Evolutionary conservation across 2,329 filamentous ascomycete species (phyloP).

Genomic region (Clonostachys byssicola): DNA sequence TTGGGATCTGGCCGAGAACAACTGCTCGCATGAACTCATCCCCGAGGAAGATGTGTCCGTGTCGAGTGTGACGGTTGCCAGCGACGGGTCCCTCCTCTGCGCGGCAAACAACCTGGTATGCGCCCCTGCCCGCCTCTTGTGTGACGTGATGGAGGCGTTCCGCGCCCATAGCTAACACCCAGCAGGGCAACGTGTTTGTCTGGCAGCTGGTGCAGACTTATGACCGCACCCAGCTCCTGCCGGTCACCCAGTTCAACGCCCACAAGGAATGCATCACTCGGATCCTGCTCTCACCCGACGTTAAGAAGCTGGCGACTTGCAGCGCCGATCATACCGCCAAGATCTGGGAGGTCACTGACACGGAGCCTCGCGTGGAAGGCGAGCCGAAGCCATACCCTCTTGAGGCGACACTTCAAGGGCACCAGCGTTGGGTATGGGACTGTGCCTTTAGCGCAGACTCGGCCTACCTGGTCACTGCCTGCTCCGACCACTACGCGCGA

Average conservation of each 20-base stretch:
- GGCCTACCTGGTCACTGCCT: slow-evolving; percentile 89
- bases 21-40: slow-evolving; percentile 92
- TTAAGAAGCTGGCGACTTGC: slow-evolving; percentile 91
- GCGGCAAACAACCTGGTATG: slow-evolving; percentile 86
- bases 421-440: slow-evolving; percentile 97
- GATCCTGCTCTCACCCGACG: slow-evolving; percentile 86
- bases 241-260: slow-evolving; percentile 83
- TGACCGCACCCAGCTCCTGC: slow-evolving; percentile 79
- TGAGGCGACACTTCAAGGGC: slow-evolving; percentile 81
- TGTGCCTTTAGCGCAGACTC: slow-evolving; percentile 93
- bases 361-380: slow-evolving; percentile 41
- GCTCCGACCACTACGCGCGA: slow-evolving; percentile 87
- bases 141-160: background rate
- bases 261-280: slow-evolving; percentile 93
- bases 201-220: slow-evolving; percentile 87
- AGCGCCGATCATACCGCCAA: slow-evolving; percentile 91
- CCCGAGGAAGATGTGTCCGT: slow-evolving; percentile 94
- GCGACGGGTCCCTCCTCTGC: slow-evolving; percentile 86
- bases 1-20: slow-evolving; percentile 96
- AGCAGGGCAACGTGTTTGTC: slow-evolving; percentile 90
- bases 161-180: background rate
- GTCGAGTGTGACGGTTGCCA: slow-evolving; percentile 92
- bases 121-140: background rate
- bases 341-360: slow-evolving; percentile 86
- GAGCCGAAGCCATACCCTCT: slow-evolving; percentile 65